These are phyloP conservation scores for Colletotrichum lentis DNA, from an alignment of 2,329 filamentous ascomycete genomes.

Conservation along the genomic window DNA sequence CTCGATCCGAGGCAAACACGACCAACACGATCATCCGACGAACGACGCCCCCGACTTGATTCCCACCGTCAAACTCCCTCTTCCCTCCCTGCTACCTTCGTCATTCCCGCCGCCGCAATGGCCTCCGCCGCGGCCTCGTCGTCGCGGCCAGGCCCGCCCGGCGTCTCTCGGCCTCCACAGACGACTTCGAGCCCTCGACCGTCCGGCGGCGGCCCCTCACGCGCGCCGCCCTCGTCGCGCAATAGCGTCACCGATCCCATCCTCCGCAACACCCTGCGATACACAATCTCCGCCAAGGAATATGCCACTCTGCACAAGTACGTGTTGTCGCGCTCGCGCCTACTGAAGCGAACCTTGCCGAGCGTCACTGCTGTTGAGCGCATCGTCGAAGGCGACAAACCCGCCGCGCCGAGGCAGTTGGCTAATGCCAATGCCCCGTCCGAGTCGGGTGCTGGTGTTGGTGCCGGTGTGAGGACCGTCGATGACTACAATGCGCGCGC, in stretches of 20 bases:
- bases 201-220: constrained; percentile 23
- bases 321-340: constrained; percentile 75
- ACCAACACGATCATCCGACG: neutral
- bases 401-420: constrained; percentile 38
- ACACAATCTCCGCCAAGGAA: constrained; percentile 85
- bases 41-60: neutral
- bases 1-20: neutral
- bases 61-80: neutral
- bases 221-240: constrained; percentile 26
- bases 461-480: constrained; percentile 44
- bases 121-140: constrained; percentile 36
- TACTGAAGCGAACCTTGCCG: constrained; percentile 63
- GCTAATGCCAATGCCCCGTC: constrained; percentile 37
- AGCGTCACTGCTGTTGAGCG: constrained; percentile 64
- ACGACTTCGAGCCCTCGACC: constrained; percentile 28
- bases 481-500: constrained; percentile 77
- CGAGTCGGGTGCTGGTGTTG: neutral
- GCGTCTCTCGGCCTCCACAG: constrained; percentile 13
- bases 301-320: constrained; percentile 87
- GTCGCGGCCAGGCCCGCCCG: constrained; percentile 33
- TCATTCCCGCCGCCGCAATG: constrained; percentile 7
- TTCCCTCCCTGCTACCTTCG: neutral
- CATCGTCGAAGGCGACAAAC: constrained; percentile 50
- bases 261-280: constrained; percentile 84
- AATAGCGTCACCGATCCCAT: constrained; percentile 66